Conservation (phyloP, 176 grass and related monocot species). For the Melocanna baccifera region DNA sequence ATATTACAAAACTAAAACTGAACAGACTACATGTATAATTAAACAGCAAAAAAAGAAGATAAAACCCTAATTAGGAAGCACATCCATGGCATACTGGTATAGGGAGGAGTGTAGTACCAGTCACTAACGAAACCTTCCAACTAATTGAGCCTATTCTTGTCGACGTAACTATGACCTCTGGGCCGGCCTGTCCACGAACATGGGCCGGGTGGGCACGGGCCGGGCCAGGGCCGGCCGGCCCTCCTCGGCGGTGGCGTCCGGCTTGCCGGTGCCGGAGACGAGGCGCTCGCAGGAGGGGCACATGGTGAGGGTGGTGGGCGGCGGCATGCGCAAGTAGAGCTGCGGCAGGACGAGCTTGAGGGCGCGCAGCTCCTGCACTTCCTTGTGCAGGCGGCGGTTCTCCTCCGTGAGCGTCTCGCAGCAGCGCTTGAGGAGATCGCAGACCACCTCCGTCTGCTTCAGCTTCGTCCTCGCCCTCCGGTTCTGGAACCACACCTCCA, state of each 20-base stretch:
- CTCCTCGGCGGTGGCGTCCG: background rate
- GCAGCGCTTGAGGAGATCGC: slow-evolving; percentile 74
- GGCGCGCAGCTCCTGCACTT: slow-evolving; percentile 77
- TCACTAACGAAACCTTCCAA: background rate
- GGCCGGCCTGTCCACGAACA: slow-evolving; percentile 39
- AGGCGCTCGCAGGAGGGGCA: slow-evolving; percentile 85
- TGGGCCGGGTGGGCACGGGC: slow-evolving; percentile 14
- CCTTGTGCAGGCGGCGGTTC: slow-evolving; percentile 73
- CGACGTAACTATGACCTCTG: slow-evolving; percentile 34
- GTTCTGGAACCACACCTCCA: slow-evolving; percentile 98
- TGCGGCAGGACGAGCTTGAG: slow-evolving; percentile 70
- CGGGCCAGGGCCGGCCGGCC: background rate
- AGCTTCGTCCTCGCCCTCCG: slow-evolving; percentile 86
- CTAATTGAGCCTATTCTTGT: background rate
- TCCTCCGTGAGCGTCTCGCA: slow-evolving; percentile 76
- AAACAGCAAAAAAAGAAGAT: background rate
- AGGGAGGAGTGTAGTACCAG: too few relatives aligned
- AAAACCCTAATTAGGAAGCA: slow-evolving; percentile 12
- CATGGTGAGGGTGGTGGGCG: slow-evolving; percentile 85
- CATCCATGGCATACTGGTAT: background rate
- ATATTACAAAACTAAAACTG: background rate
- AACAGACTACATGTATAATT: background rate
- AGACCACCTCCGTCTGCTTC: slow-evolving; percentile 96
- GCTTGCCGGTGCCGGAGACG: background rate
- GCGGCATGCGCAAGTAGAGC: slow-evolving; percentile 58